Conservation (phyloP, 2,329 filamentous ascomycete species). For the Cladophialophora exuberans region DNA sequence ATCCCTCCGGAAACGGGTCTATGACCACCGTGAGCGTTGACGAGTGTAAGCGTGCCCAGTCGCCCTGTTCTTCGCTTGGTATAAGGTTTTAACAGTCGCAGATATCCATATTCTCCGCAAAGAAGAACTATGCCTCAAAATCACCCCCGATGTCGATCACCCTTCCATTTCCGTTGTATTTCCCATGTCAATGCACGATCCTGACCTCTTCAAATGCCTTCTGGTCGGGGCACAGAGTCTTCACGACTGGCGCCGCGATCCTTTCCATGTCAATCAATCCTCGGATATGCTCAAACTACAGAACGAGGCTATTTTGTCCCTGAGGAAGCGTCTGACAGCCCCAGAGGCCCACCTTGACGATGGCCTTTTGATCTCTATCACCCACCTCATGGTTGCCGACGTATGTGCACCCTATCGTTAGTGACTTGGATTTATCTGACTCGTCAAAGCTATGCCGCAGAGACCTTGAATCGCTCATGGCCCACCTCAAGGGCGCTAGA, state of each 20-base stretch:
- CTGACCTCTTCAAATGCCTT: slow-evolving; percentile 22
- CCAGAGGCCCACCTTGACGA: slow-evolving; percentile 22
- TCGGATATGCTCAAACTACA: slow-evolving; percentile 15
- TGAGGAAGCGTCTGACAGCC: slow-evolving; percentile 21
- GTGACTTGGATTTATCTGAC: not conserved
- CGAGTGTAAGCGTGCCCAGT: slow-evolving; percentile 21
- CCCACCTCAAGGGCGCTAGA: slow-evolving; percentile 19
- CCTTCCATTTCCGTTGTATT: slow-evolving; percentile 25
- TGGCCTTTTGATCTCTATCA: slow-evolving; percentile 21
- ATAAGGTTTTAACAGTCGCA: not conserved
- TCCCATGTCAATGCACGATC: slow-evolving; percentile 24
- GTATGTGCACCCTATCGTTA: slow-evolving; percentile 6
- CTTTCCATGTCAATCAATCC: slow-evolving; percentile 15
- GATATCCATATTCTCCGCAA: slow-evolving; percentile 13
- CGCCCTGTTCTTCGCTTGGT: not conserved
- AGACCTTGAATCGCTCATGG: slow-evolving; percentile 20
- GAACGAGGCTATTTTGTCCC: slow-evolving; percentile 20
- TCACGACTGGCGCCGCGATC: slow-evolving; percentile 25
- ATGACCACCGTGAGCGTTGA: slow-evolving; percentile 19
- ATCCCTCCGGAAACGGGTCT: slow-evolving; percentile 10
- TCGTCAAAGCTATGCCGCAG: slow-evolving; percentile 14
- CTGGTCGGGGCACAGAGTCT: slow-evolving; percentile 25
- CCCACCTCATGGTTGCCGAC: slow-evolving; percentile 27
- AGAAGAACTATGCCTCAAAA: slow-evolving; percentile 22
- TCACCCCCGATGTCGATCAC: slow-evolving; percentile 23